phyloP scores from a whole-genome alignment of 768 basidiomycete species.

The Leccinum aurantiacum region DNA sequence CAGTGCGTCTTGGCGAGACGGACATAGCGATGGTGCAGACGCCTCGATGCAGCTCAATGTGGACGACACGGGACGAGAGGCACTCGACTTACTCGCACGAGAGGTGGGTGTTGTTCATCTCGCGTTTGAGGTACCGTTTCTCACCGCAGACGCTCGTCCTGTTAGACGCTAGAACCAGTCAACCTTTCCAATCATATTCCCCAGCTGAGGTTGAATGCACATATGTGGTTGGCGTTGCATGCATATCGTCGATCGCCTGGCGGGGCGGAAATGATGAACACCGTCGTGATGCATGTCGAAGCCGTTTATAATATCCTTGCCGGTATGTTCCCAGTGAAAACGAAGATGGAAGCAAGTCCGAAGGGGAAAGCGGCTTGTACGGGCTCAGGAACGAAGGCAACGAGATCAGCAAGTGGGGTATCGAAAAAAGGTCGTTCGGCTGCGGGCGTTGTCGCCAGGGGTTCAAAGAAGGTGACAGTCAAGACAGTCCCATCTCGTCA shows the following conservation, averaged over 20 bases:
- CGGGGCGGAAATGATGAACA: conserved; percentile 37
- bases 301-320: conserved; percentile 52
- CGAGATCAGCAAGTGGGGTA: conserved; percentile 4
- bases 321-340: conserved; percentile 32
- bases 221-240: conserved; percentile 72
- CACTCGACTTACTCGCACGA: conserved; percentile 39
- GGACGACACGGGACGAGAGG: conserved; percentile 41
- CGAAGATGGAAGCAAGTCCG: conserved; percentile 11
- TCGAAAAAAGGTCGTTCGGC: conserved; percentile 41
- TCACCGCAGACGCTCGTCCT: not conserved
- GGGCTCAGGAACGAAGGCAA: conserved; percentile 14
- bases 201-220: conserved; percentile 55
- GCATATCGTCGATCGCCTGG: conserved; percentile 54
- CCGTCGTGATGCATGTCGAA: conserved; percentile 53
- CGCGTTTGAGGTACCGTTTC: not conserved
- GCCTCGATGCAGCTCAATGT: conserved; percentile 26
- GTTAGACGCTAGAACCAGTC: conserved; percentile 34
- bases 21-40: conserved; percentile 22
- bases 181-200: conserved; percentile 28
- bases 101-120: conserved; percentile 38
- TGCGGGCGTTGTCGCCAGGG: not conserved
- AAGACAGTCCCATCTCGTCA: conserved; percentile 46
- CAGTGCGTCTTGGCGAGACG: conserved; percentile 42
- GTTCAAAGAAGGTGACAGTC: conserved; percentile 9
- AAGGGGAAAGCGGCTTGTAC: conserved; percentile 25